phyloP scores from a whole-genome alignment of 768 basidiomycete genomes.

The Leccinum variicolor region DNA sequence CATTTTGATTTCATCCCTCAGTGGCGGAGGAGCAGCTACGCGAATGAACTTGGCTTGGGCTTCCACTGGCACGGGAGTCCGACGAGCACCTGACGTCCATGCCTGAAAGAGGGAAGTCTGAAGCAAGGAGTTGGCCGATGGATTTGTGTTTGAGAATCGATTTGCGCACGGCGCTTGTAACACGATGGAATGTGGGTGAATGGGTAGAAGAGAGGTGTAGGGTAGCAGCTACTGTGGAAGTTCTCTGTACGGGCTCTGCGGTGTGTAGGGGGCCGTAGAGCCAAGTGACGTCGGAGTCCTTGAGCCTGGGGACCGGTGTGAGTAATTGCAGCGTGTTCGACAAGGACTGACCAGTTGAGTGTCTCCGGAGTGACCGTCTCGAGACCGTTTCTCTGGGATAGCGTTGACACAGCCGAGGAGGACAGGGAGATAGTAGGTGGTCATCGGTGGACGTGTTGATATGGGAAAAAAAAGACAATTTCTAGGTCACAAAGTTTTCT shows the following conservation, averaged over 20 bases:
- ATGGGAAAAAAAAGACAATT: conserved; percentile 43
- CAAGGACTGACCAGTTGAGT: conserved; percentile 81
- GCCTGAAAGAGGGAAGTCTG: conserved; percentile 55
- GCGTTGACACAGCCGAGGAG: too few species aligned
- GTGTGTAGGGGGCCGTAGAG: conserved; percentile 96
- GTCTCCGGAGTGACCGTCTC: conserved; percentile 96
- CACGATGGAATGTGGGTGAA: conserved; percentile 26
- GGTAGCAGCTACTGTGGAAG: conserved; percentile 35
- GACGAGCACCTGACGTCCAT: too few species aligned
- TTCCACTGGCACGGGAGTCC: too few species aligned
- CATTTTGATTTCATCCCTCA: too few species aligned
- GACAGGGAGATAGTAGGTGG: too few species aligned
- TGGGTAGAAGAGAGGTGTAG: conserved; percentile 34
- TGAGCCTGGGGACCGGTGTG: conserved; percentile 64
- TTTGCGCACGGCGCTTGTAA: conserved; percentile 45
- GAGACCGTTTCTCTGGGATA: conserved; percentile 90
- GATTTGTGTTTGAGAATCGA: conserved; percentile 96
- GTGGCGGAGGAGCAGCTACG: too few species aligned
- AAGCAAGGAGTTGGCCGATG: conserved; percentile 83
- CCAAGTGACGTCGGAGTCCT: conserved; percentile 99
- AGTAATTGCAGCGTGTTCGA: background rate
- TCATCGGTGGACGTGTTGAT: background rate
- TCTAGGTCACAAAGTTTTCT: conserved; percentile 92
- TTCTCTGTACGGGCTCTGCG: conserved; percentile 65
- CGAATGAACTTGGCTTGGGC: too few species aligned